Evolutionary conservation across 176 grass and related monocot species (phyloP).

Genomic region (Elymus sibiricus): DNA sequence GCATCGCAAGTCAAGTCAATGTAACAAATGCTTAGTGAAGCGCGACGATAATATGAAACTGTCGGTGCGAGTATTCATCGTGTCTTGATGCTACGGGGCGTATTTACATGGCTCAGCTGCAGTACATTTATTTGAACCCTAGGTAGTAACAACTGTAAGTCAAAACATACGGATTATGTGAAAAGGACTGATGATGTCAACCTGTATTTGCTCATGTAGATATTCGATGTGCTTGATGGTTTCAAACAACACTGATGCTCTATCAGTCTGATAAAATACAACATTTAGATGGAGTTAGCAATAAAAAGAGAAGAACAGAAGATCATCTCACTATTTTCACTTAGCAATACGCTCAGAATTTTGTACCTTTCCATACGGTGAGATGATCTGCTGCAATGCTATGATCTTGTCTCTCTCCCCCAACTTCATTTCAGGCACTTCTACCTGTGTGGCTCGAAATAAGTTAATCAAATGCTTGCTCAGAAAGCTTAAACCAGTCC

Average conservation of each 20-base stretch:
- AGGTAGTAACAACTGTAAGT: not conserved
- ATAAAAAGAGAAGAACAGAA: not conserved
- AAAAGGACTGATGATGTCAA: constrained; percentile 5
- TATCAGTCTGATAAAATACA: constrained; percentile 58
- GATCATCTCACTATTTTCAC: not conserved
- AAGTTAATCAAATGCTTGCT: not conserved
- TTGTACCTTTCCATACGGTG: constrained; percentile 82
- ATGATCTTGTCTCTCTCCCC: constrained; percentile 75
- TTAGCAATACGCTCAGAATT: not conserved
- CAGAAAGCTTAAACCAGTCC: not conserved
- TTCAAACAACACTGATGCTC: constrained; percentile 71
- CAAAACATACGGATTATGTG: not conserved
- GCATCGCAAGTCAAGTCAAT: not conserved
- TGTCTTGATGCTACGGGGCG: not conserved
- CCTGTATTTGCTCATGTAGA: constrained; percentile 83
- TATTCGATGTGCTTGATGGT: constrained; percentile 70
- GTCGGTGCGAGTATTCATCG: not conserved
- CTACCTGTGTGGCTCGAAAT: constrained; percentile 26
- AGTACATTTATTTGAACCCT: not conserved
- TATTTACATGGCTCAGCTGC: not conserved
- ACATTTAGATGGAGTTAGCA: not conserved
- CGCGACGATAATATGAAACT: not conserved
- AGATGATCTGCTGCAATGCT: constrained; percentile 75
- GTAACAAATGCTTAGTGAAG: constrained; percentile 8
- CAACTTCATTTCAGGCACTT: constrained; percentile 58